These are phyloP conservation scores for Oenanthe javanica DNA, from an alignment of 140 eudicot genomes.

Conservation along the genomic window DNA sequence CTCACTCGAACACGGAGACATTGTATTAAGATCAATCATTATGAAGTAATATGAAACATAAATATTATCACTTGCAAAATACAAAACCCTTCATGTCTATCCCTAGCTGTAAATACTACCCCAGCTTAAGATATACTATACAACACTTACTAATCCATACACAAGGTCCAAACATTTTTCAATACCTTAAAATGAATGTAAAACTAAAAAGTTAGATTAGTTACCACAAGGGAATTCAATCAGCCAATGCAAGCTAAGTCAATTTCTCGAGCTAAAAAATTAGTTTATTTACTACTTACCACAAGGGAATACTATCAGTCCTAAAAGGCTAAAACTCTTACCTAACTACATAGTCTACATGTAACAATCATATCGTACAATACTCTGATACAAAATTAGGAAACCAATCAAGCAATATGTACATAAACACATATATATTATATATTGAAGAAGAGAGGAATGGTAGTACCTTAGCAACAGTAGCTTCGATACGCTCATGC, in stretches of 20 bases:
- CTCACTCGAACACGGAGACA: neutral
- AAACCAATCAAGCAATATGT: neutral
- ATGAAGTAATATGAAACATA: too few relatives aligned
- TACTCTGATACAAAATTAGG: neutral
- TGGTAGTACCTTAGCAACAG: constrained; percentile 69
- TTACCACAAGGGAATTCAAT: too few relatives aligned
- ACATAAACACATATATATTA: neutral
- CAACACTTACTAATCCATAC: neutral
- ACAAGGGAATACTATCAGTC: neutral
- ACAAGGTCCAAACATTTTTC: neutral
- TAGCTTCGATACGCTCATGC: constrained; percentile 95
- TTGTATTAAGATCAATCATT: neutral
- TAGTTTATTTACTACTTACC: neutral
- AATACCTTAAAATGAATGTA: too few relatives aligned
- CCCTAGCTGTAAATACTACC: neutral
- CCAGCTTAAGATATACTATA: neutral
- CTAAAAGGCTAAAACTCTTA: neutral
- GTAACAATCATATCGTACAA: neutral
- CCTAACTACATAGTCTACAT: neutral
- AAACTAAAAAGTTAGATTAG: too few relatives aligned
- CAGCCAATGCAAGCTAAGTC: neutral
- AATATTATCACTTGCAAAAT: too few relatives aligned
- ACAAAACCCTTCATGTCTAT: neutral
- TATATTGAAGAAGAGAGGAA: neutral
- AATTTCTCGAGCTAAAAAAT: neutral